phyloP scores from a whole-genome alignment of 202 grass and related monocot genomes.

The Brachypodium distachyon region DNA sequence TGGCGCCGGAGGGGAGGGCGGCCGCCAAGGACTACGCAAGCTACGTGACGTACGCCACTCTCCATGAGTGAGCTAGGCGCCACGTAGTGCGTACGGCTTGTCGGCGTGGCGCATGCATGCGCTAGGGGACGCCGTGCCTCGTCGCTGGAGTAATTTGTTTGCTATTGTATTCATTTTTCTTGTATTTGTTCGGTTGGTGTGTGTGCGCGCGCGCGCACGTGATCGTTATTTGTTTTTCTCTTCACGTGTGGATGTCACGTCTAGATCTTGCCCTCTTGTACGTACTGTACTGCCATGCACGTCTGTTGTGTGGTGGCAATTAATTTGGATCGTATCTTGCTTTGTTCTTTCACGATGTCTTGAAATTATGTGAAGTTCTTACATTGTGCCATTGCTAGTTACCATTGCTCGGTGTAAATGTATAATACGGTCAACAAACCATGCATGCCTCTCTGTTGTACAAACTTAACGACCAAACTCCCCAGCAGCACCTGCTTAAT shows the following conservation, averaged over 20 bases:
- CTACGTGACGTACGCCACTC: conserved; percentile 33
- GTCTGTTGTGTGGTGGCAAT: neutral
- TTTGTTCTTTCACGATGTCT: too few species aligned
- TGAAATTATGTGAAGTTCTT: neutral
- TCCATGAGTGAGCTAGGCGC: neutral
- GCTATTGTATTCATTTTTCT: neutral
- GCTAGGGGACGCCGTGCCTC: neutral
- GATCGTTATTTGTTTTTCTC: neutral
- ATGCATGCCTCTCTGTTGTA: neutral
- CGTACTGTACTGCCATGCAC: neutral
- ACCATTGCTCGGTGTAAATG: neutral
- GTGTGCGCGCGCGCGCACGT: neutral
- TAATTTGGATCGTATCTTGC: neutral
- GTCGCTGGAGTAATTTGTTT: neutral
- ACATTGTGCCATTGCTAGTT: neutral
- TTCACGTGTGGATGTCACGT: neutral
- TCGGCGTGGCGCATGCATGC: too few species aligned
- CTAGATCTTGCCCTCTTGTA: neutral
- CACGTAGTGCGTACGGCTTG: too few species aligned
- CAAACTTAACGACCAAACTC: neutral
- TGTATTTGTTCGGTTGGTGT: neutral
- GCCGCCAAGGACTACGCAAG: neutral
- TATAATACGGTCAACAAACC: neutral
- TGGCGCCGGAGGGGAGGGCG: neutral
- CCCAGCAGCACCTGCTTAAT: neutral